Conservation (phyloP, 2,329 filamentous ascomycete genomes). For the Cephalotrichum gorgonifer region DNA sequence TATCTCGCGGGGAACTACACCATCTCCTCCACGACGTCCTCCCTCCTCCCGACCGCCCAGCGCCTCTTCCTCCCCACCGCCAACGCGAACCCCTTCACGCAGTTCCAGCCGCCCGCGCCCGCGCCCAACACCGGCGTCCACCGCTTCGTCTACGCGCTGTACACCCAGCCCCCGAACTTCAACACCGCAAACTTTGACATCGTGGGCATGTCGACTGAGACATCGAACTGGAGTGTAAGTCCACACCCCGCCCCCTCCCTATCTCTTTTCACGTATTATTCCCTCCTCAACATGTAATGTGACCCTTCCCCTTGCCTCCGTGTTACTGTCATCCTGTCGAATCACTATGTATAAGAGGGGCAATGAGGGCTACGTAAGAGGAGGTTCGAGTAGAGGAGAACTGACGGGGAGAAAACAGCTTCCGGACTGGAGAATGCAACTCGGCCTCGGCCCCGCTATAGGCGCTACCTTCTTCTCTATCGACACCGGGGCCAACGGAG, state of each 20-base stretch:
- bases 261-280: neutral
- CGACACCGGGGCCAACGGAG: constrained; percentile 10
- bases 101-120: constrained; percentile 13
- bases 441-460: constrained; percentile 15
- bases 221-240: constrained; percentile 16
- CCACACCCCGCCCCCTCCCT: neutral
- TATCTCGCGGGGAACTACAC: constrained; percentile 19
- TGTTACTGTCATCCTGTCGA: too few relatives aligned
- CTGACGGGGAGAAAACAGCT: constrained; percentile 7
- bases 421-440: constrained; percentile 12
- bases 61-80: constrained; percentile 9
- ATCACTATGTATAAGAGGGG: too few relatives aligned
- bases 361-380: neutral
- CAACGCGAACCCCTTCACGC: constrained; percentile 10
- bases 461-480: constrained; percentile 17
- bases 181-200: constrained; percentile 15
- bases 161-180: constrained; percentile 14
- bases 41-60: constrained; percentile 13
- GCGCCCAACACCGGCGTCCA: constrained; percentile 15
- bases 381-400: neutral
- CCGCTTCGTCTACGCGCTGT: constrained; percentile 16
- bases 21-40: constrained; percentile 10
- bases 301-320: too few relatives aligned
- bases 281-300: too few relatives aligned
- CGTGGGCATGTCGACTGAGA: constrained; percentile 12